A percentile compares a stretch with the other conserved stretches of the same genome.
Evolutionary conservation across 2,329 filamentous ascomycete genomes (phyloP).

Genomic region (Didymella glomerata): DNA sequence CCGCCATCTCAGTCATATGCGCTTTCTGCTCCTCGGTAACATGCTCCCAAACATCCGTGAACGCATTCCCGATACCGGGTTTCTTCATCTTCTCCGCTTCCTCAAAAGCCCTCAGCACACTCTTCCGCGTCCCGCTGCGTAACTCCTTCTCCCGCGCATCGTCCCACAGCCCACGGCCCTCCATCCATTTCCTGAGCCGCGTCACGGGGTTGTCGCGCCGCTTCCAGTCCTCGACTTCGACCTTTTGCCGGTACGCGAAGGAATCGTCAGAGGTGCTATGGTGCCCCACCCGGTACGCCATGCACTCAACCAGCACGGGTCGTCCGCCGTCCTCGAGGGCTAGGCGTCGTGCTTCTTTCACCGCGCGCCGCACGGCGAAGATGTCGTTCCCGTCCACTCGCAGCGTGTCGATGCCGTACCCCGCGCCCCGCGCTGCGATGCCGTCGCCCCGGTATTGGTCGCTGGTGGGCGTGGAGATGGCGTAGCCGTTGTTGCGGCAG

Average conservation of each 20-base stretch:
- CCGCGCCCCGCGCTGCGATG: slow-evolving; percentile 84
- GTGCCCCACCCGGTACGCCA: slow-evolving; percentile 98
- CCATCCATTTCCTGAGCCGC: slow-evolving; percentile 87
- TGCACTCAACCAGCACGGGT: slow-evolving; percentile 89
- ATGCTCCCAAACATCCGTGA: slow-evolving; percentile 89
- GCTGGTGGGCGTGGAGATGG: slow-evolving; percentile 86
- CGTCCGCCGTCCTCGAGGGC: slow-evolving; percentile 82
- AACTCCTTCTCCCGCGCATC: slow-evolving; percentile 81
- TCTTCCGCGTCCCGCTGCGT: slow-evolving; percentile 71
- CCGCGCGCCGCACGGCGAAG: slow-evolving; percentile 84
- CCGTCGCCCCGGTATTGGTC: slow-evolving; percentile 93
- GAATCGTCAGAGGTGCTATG: slow-evolving; percentile 97
- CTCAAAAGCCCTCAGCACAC: slow-evolving; percentile 83
- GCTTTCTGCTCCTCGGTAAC: slow-evolving; percentile 78
- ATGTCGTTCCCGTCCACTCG: slow-evolving; percentile 95
- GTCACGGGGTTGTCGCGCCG: slow-evolving; percentile 87
- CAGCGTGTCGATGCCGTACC: slow-evolving; percentile 94
- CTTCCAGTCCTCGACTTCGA: slow-evolving; percentile 97
- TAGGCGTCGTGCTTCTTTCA: slow-evolving; percentile 76
- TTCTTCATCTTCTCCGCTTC: slow-evolving; percentile 85
- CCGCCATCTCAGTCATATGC: slow-evolving; percentile 79
- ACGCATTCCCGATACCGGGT: slow-evolving; percentile 74
- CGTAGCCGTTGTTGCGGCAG: slow-evolving; percentile 92
- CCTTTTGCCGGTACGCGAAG: slow-evolving; percentile 90
- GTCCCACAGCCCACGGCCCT: slow-evolving; percentile 82